phyloP scores from a whole-genome alignment of 2,329 filamentous ascomycete genomes.

The Sarocladium strictum region DNA sequence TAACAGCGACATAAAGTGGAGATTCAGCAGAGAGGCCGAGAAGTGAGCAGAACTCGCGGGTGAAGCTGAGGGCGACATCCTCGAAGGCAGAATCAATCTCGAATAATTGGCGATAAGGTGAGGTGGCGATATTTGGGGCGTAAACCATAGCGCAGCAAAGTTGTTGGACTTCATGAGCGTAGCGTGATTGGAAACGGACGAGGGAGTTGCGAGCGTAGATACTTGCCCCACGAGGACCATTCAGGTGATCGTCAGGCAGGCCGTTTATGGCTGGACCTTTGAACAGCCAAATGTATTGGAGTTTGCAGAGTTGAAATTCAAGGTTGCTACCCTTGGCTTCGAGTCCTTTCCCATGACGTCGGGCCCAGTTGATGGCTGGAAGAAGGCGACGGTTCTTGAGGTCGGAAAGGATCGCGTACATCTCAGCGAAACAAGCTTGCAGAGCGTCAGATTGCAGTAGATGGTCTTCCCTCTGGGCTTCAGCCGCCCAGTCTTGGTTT shows the following conservation, averaged over 20 bases:
- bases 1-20: slow-evolving; percentile 86
- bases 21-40: slow-evolving; percentile 86
- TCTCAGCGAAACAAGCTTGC: slow-evolving; percentile 76
- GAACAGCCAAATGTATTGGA: slow-evolving; percentile 89
- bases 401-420: slow-evolving; percentile 84
- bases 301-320: slow-evolving; percentile 86
- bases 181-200: slow-evolving; percentile 64
- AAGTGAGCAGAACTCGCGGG: slow-evolving; percentile 87
- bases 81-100: slow-evolving; percentile 70
- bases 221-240: slow-evolving; percentile 60
- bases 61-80: slow-evolving; percentile 82
- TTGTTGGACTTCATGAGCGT: slow-evolving; percentile 73
- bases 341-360: slow-evolving; percentile 61
- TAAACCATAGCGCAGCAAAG: slow-evolving; percentile 79
- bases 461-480: slow-evolving; percentile 31
- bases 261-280: slow-evolving; percentile 52
- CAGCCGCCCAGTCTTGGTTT: slow-evolving; percentile 7
- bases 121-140: slow-evolving; percentile 63
- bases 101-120: slow-evolving; percentile 77
- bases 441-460: slow-evolving; percentile 27
- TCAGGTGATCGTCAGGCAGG: slow-evolving; percentile 44
- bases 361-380: slow-evolving; percentile 85
- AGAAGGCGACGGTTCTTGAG: slow-evolving; percentile 68
- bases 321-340: slow-evolving; percentile 84
- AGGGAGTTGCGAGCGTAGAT: slow-evolving; percentile 74